Evolutionary conservation across 371 early-diverging fungal genomes (phyloP).

Genomic region (Mucor mucedo): DNA sequence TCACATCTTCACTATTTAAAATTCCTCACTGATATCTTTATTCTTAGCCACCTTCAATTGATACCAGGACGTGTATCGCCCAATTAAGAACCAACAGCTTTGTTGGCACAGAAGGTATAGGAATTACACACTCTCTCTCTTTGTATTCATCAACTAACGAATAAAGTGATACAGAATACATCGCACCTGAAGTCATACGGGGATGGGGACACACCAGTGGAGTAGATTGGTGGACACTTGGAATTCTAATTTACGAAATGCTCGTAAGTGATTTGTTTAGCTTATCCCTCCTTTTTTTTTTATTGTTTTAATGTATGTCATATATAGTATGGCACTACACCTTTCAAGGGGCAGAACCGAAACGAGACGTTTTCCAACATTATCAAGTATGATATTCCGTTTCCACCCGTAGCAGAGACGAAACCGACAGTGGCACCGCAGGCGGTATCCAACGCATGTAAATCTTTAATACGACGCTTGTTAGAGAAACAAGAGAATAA

Average conservation of each 20-base stretch:
- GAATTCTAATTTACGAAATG: constrained; percentile 97
- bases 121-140: constrained; percentile 23
- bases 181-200: constrained; percentile 94
- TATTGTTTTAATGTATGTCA: constrained; percentile 18
- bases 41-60: constrained; percentile 66
- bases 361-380: constrained; percentile 86
- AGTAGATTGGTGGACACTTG: constrained; percentile 99
- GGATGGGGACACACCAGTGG: constrained; percentile 92
- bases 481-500: constrained; percentile 81
- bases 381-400: constrained; percentile 72
- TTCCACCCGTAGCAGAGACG: constrained; percentile 50
- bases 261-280: constrained; percentile 56
- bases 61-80: constrained; percentile 88
- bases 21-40: neutral
- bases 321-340: constrained; percentile 77
- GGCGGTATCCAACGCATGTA: constrained; percentile 59
- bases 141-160: constrained; percentile 2
- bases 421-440: constrained; percentile 17
- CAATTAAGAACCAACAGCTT: constrained; percentile 91
- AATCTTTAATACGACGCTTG: constrained; percentile 75
- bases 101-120: constrained; percentile 91
- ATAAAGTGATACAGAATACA: constrained; percentile 68
- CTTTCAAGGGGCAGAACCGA: constrained; percentile 88
- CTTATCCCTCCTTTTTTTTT: neutral
- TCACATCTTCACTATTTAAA: neutral